A percentile compares a stretch with the other conserved stretches of the same genome.
phyloP scores from a whole-genome alignment of 176 grass and related monocot genomes.

The Chrysopogon serrulatus region DNA sequence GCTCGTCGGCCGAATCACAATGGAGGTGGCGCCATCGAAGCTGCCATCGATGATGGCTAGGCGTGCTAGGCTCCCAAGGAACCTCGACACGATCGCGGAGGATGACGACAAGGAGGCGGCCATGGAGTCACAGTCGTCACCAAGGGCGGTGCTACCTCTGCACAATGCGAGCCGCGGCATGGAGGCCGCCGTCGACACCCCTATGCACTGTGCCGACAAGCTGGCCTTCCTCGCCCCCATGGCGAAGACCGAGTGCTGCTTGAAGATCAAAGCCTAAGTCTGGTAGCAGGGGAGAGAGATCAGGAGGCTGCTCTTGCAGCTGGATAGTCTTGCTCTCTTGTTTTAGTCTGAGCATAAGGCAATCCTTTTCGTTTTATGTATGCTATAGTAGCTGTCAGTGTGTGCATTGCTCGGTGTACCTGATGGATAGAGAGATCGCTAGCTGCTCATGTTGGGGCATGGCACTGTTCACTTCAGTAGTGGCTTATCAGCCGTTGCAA shows the following conservation, averaged over 20 bases:
- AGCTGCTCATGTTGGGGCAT: slow-evolving; percentile 8
- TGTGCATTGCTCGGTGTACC: background rate
- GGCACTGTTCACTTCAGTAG: too few species aligned
- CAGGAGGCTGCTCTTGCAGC: background rate
- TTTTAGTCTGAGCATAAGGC: slow-evolving; percentile 33
- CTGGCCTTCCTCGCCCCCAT: background rate
- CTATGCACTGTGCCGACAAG: background rate
- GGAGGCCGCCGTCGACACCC: background rate
- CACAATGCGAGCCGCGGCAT: background rate
- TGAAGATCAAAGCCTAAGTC: slow-evolving; percentile 29
- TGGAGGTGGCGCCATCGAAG: slow-evolving; percentile 40
- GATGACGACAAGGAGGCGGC: slow-evolving; percentile 23
- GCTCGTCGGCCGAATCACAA: background rate
- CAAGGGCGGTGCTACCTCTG: background rate
- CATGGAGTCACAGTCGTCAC: slow-evolving; percentile 9
- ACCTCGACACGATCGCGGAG: slow-evolving; percentile 34
- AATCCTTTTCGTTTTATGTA: background rate
- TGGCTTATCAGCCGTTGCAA: too few species aligned
- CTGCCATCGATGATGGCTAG: background rate
- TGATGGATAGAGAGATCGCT: background rate
- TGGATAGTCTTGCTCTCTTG: slow-evolving; percentile 11
- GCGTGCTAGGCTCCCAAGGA: background rate
- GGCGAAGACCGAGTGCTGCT: background rate
- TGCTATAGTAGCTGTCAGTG: background rate
- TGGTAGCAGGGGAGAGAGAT: background rate